Evolutionary conservation across 2,329 filamentous ascomycete genomes (phyloP), one percentile per base, ranked within the genome.

Genomic region (Diaporthe citriasiana): DNA sequence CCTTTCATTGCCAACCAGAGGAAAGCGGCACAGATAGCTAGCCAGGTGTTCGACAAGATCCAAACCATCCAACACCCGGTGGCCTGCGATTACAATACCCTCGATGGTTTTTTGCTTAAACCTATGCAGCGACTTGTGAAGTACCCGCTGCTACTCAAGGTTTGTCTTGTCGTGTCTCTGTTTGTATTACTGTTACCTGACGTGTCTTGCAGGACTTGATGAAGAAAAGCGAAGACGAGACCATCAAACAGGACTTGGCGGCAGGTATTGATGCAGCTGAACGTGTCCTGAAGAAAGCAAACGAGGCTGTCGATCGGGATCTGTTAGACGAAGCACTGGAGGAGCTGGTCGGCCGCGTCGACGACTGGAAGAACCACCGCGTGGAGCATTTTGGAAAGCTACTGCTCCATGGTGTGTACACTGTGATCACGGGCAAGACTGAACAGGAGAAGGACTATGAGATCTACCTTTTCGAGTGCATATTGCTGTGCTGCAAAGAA

Each of bases 401-500:
- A 27, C 87, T 99, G 42, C 87, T 97, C 33, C 94, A 97, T 78
- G 97, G 97, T 45, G 93, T 95, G 40, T 97, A 98, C 83, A 95
- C 94, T 0, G 96, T 99, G 53, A 87, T 98, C 42, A 98, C 97
- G 33, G 93, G 93, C 78, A 93, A 94, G 83, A 97, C 92, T 80
- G 96, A 98, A 75, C 92, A 94, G 78, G 95, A 98, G 85, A 93
- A 96, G 88, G 95, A 98, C 94, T 99, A 98, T 82, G 96, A 97
- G 83, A 97, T 99, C 76, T 99, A 97, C 83, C 91, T 99, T 40
- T 99, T 99, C 82, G 94, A 98, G 82, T 94, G 91, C 81, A 99
- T 99, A 73, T 87, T 99, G 56, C 89, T 99, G 42, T 98, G 97
- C 83, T 98, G 97, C 90, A 99, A 98, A 86, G 97, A 98, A 81